A percentile compares a stretch with the other conserved stretches of the same genome.
Evolutionary conservation across 2,329 filamentous ascomycete genomes (phyloP).

Genomic region (Penicillium polonicum): DNA sequence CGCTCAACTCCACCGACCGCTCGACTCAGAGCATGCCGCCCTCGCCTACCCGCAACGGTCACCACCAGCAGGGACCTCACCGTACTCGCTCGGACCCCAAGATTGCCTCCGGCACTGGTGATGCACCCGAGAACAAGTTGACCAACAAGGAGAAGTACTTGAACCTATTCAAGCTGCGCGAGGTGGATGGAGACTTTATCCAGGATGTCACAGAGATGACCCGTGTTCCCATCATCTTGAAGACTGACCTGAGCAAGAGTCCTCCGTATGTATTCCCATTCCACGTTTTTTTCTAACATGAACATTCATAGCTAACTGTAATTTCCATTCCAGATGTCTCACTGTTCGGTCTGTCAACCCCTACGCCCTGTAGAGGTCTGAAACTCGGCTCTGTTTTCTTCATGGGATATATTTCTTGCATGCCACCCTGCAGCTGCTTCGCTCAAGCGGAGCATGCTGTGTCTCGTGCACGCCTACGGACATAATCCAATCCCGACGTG

Average conservation of each 20-base stretch:
- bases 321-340: constrained; percentile 40
- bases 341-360: constrained; percentile 54
- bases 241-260: constrained; percentile 97
- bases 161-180: constrained; percentile 81
- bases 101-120: constrained; percentile 65
- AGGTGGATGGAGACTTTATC: constrained; percentile 93
- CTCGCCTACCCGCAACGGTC: constrained; percentile 76
- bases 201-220: constrained; percentile 99
- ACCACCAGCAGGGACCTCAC: constrained; percentile 68
- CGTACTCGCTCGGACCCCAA: constrained; percentile 94
- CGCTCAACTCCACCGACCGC: constrained; percentile 70
- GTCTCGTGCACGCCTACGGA: constrained; percentile 17
- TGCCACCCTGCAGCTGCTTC: constrained; percentile 27
- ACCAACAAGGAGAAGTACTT: constrained; percentile 96
- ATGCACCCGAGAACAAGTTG: constrained; percentile 74
- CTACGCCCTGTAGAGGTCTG: constrained; percentile 45
- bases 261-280: constrained; percentile 76
- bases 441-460: constrained; percentile 12
- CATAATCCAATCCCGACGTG: constrained; percentile 23
- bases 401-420: constrained; percentile 28
- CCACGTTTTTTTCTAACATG: background rate
- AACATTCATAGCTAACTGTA: background rate
- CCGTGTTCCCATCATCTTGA: constrained; percentile 92
- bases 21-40: constrained; percentile 94
- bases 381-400: constrained; percentile 14